Evolutionary conservation across 169 alveolate species (phyloP).

Genomic region (Cryptosporidium baileyi): DNA sequence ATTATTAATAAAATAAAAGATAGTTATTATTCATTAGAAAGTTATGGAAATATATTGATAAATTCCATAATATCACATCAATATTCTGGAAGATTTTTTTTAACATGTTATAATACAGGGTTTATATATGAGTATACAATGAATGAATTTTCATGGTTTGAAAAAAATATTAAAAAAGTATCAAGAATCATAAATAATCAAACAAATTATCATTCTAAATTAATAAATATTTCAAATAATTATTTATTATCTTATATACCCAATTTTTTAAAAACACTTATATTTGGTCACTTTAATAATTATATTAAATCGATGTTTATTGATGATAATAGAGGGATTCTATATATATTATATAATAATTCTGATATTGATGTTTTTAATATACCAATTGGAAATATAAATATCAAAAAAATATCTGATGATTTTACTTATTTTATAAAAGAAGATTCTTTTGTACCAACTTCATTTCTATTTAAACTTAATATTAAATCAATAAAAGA

Average conservation of each 20-base stretch:
- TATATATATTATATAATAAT: slow-evolving; percentile 20
- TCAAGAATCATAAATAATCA: background rate
- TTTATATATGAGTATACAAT: slow-evolving; percentile 36
- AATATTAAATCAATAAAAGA: background rate
- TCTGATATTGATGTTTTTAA: slow-evolving; percentile 58
- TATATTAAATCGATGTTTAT: slow-evolving; percentile 1
- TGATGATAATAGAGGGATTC: slow-evolving; percentile 62
- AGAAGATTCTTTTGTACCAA: background rate
- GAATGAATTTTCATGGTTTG: slow-evolving; percentile 18
- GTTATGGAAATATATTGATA: background rate
- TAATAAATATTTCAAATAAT: slow-evolving; percentile 3
- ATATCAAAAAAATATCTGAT: slow-evolving; percentile 24
- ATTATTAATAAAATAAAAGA: slow-evolving; percentile 35
- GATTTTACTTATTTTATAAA: slow-evolving; percentile 44
- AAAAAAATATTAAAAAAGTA: background rate
- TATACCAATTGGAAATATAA: slow-evolving; percentile 1
- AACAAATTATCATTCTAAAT: background rate
- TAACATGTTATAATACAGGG: slow-evolving; percentile 49
- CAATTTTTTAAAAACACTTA: background rate
- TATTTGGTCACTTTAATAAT: background rate
- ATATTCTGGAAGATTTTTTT: slow-evolving; percentile 50
- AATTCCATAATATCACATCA: slow-evolving; percentile 10
- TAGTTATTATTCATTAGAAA: slow-evolving; percentile 18
- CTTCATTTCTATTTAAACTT: background rate
- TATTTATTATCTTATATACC: background rate